Percentiles rank a stretch among this genome's conserved stretches.
Conservation (phyloP, 2,329 filamentous ascomycete species). For the Incumbomyces lentus region DNA sequence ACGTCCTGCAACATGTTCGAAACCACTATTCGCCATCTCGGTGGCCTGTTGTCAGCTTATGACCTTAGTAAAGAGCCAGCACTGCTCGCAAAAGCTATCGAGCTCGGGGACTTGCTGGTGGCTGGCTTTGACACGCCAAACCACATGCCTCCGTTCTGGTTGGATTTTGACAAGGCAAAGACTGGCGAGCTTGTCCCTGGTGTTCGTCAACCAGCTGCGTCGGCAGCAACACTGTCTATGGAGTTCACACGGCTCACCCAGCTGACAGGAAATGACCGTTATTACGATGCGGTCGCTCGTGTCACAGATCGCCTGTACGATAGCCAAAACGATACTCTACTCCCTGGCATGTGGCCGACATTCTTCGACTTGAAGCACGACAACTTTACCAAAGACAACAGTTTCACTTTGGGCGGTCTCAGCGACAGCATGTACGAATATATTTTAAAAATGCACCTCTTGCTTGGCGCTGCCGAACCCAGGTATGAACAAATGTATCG, state of each 20-base stretch:
- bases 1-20: conserved; percentile 38
- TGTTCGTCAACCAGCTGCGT: not conserved
- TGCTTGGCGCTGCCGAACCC: conserved; percentile 59
- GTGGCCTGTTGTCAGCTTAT: conserved; percentile 43
- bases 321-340: conserved; percentile 42
- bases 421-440: conserved; percentile 48
- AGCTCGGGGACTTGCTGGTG: conserved; percentile 46
- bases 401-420: conserved; percentile 45
- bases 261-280: conserved; percentile 49
- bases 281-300: conserved; percentile 51
- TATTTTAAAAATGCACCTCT: conserved; percentile 48
- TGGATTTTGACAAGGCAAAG: conserved; percentile 8
- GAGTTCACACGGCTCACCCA: conserved; percentile 47
- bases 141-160: conserved; percentile 18
- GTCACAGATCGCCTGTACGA: conserved; percentile 46
- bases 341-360: conserved; percentile 54
- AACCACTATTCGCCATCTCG: conserved; percentile 44
- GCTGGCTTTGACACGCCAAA: conserved; percentile 29
- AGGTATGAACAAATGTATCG: conserved; percentile 52
- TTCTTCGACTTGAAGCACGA: not conserved
- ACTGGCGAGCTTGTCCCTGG: not conserved
- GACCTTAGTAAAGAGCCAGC: conserved; percentile 40
- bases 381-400: conserved; percentile 17
- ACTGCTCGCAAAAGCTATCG: conserved; percentile 42
- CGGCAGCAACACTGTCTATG: conserved; percentile 1